Base-by-base conservation (phyloP, 257 asterid species). In the Fraxinus pennsylvanica region DNA sequence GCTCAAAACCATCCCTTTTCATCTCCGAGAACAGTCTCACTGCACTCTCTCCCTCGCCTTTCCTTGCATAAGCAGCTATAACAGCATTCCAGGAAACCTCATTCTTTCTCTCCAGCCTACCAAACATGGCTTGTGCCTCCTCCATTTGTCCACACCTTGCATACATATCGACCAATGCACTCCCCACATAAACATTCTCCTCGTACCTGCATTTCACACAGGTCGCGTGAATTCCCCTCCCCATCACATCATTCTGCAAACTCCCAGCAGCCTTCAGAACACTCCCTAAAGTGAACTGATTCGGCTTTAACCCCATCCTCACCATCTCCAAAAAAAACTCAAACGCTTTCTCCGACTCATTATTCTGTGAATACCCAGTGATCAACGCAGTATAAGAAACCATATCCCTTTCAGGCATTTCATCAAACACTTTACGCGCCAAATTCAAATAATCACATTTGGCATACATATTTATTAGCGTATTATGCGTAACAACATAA, bases 21-120 rank as follows among this genome's bases (percentile, higher is more conserved):
- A 92, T 92, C 86, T 87, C 94, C 17, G 61, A 38, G 78, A 92
- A 92, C 59, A 92, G 80, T 66, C 72, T 81, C 83, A 92, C 67
- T 0, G 91, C 91, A 81, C 74, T 68, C 75, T 87, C 90, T 43
- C 88, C 91, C 71, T 92, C 92, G 17, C 89, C 88, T 84, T 82
- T 88, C 84, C 98, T 86, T 3, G 94, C 92, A 81, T 88, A 88
- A 3, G 92, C 96, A 0, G 97, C 91, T 79, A 94, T 88, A 85
- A 92, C 74, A 74, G 92, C 86, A 79, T 94, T 94, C 98, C 98
- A 94, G 71, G 92, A 88, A 69, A 89, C 97, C 82, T 88, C 97
- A 36, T 91, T 94, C 80, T 86, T 89, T 69, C 76, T 73, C 77
- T 78, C 59, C 76, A 92, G 73, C 77, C 87, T 82, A 41, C 85